Evolutionary conservation across 2,329 filamentous ascomycete species (phyloP), one percentile per base, ranked within the genome.

Genomic region (Monilinia vaccinii-corymbosi): DNA sequence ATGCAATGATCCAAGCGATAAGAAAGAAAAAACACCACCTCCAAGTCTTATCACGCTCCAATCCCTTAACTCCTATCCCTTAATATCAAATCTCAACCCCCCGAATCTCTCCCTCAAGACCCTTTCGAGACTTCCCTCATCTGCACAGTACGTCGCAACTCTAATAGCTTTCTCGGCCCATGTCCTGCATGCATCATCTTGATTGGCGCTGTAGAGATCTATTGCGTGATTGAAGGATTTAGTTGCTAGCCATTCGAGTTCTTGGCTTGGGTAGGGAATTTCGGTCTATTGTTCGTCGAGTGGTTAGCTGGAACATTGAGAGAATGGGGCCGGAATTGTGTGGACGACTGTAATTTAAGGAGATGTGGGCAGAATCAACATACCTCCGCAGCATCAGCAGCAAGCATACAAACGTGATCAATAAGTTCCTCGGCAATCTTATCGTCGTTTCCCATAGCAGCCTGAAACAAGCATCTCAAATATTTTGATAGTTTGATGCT

Each of bases 241-340:
- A 1, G 82, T 81, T 0, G 84, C 82, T n/a, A 94, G 79, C 86
- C 88, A 94, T 67, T 91, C 85, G 1, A 92, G 73, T 69, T 94
- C 89, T 4, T 81, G 78, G 0, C 75, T 67, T 0, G 89, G 88
- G 68, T 89, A 89, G 1, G 74, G 71, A 1, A 75, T 70, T 25
- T 75, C 65, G n/a, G 68, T 73, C 75, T 78, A 67, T 64, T 49
- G 32, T 21, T 7, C 42, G 32, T 31, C 38, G 14, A 14, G 16
- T 7, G 5, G n/a, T 14, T 34, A 5, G 5, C 25, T 13, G 2
- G 3, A 6, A 9, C 4, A n/a, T n/a, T 7, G 6, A 10, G 6
- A n/a, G 38, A n/a, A 42, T n/a, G 38, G 18, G 9, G n/a, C 3
- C 18, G 18, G 11, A 4, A 11, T 36, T 11, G 11, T 23, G 16